phyloP scores from a whole-genome alignment of 805 yeast species.

The Spathaspora girioi region DNA sequence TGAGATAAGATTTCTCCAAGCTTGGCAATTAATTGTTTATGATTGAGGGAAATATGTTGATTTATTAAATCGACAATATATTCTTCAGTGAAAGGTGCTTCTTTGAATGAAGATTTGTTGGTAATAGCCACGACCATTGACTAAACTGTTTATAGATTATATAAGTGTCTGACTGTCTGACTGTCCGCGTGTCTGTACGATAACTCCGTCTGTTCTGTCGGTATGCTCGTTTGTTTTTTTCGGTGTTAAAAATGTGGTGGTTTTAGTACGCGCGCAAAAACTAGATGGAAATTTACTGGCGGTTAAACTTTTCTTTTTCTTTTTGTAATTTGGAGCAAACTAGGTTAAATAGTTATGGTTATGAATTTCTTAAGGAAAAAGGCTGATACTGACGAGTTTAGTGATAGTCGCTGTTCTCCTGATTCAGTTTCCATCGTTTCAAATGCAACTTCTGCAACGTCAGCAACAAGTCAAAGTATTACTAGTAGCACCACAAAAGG shows the following conservation, averaged over 20 bases:
- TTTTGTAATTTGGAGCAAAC: neutral
- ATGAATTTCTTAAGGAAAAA: conserved; percentile 19
- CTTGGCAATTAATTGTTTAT: conserved; percentile 22
- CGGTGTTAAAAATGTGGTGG: neutral
- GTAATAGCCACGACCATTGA: neutral
- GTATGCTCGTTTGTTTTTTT: neutral
- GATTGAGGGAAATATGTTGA: neutral
- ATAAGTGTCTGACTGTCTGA: neutral
- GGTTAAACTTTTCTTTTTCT: neutral
- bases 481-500: conserved; percentile 9
- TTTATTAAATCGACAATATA: conserved; percentile 11
- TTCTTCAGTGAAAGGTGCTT: conserved; percentile 17
- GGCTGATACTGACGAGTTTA: conserved; percentile 2
- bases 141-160: neutral
- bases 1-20: conserved; percentile 33
- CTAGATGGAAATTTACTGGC: neutral
- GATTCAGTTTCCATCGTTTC: conserved; percentile 17
- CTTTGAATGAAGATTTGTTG: conserved; percentile 1
- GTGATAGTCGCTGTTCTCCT: conserved; percentile 2
- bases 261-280: neutral
- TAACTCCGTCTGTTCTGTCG: too few species aligned
- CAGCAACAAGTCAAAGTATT: neutral
- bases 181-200: neutral
- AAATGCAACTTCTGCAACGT: conserved; percentile 10
- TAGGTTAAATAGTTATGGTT: neutral